Base-by-base conservation (phyloP, 2,329 filamentous ascomycete genomes). In the Colletotrichum orchidophilum region DNA sequence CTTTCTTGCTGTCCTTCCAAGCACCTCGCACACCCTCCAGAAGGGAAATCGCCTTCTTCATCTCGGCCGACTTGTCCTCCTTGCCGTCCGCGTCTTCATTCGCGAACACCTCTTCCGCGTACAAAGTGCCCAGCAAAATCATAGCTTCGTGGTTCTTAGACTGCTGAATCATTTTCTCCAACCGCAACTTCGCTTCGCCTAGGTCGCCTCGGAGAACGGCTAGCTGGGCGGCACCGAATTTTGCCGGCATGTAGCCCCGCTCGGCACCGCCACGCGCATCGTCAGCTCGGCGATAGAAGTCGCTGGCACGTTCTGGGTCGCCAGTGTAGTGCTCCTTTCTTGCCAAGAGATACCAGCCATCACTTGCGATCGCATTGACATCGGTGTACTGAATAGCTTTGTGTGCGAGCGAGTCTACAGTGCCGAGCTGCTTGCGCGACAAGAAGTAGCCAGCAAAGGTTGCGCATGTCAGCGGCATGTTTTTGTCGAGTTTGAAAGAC, bases 361-460 rank as follows among this genome's bases (percentile, higher is more conserved):
- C 97, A 82, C 96, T 97, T 27, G 96, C 96, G 80, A 98, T 94
- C 3, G 95, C 94, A 80, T 97, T 97, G 75, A 98, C 94, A 78
- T 99, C 96, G 2, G 96, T 98, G 77, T 94, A 92, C 78, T 98
- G 94, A 73, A 99, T 98, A 7, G 96, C 95, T 80, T 96, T 96
- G 79, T 95, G 93, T 8, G 96, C 94, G 21, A 99, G 87, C 24
- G 91, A 91, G 75, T 98, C 95, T 11, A 96, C 95, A 71, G 94
- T 95, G 27, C 90, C 83, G 81, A 94, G 92, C 9, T 91, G 90
- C 79, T 95, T 97, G 77, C 93, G 90, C 2, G 94, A 91, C 31
- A 98, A 85, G 81, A 98, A 98, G 81, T 97, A 98, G 73, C 91
- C 88, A 54, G 95, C 94, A 80, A 99, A 97, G 1, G 95, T 94